These are phyloP conservation scores for Asterionellopsis glacialis DNA, from an alignment of 108 stramenopile genomes.

Conservation along the genomic window DNA sequence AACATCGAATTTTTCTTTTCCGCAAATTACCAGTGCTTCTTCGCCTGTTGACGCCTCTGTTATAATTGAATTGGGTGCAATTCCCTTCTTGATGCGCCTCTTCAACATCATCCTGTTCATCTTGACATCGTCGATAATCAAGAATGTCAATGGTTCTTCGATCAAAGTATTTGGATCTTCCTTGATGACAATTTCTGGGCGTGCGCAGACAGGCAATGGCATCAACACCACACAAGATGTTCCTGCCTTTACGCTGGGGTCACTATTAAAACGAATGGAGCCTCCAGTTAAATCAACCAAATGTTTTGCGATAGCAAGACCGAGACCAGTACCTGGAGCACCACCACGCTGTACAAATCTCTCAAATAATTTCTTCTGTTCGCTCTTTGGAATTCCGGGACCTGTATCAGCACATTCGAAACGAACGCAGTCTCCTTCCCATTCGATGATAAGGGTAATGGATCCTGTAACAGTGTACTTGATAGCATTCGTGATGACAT, in stretches of 20 bases:
- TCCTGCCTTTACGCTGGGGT: conserved; percentile 49
- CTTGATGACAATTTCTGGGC: conserved; percentile 13
- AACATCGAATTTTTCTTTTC: conserved; percentile 41
- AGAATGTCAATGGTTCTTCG: conserved; percentile 31
- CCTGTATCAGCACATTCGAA: conserved; percentile 70
- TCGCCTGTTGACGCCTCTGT: conserved; percentile 59
- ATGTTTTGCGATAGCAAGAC: conserved; percentile 72
- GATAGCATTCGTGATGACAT: conserved; percentile 67
- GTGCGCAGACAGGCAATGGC: conserved; percentile 36
- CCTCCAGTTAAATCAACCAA: conserved; percentile 56
- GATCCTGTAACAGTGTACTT: conserved; percentile 64
- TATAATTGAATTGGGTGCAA: conserved; percentile 55
- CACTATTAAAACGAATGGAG: conserved; percentile 50
- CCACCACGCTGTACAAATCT: conserved; percentile 71
- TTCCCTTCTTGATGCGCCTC: conserved; percentile 39
- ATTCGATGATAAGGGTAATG: conserved; percentile 31
- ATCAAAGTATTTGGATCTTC: conserved; percentile 14
- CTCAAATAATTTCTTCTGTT: conserved; percentile 64
- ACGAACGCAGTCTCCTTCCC: conserved; percentile 28
- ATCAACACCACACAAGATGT: conserved; percentile 55
- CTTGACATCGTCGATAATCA: conserved; percentile 65
- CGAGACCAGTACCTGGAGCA: conserved; percentile 70
- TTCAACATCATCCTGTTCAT: conserved; percentile 64
- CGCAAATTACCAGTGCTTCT: conserved; percentile 52
- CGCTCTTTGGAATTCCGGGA: conserved; percentile 68